Evolutionary conservation across 1,284 basidiomycete species (phyloP).

Genomic region (Entoloma clypeatum): DNA sequence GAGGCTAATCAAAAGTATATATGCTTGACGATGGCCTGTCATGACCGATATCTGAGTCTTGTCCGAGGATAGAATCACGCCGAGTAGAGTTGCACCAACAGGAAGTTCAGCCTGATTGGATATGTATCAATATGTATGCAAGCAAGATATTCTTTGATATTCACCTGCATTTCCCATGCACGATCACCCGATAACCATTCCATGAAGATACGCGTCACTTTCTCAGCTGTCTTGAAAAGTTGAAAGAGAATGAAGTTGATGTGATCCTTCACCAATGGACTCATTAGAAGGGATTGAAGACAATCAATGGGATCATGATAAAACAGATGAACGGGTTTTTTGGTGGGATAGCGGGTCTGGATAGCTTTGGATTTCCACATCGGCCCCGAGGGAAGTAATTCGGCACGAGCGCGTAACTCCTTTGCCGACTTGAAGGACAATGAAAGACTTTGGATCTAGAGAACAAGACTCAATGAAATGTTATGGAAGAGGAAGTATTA

Average conservation of each 20-base stretch:
- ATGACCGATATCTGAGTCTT: constrained; percentile 32
- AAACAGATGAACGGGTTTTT: constrained; percentile 20
- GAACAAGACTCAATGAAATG: too few relatives aligned
- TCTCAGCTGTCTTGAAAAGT: too few relatives aligned
- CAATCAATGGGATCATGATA: constrained; percentile 26
- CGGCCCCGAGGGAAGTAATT: background rate
- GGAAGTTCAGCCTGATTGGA: constrained; percentile 24
- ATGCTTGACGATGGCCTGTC: constrained; percentile 27
- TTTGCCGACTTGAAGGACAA: background rate
- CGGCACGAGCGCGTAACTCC: background rate
- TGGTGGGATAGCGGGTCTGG: constrained; percentile 17
- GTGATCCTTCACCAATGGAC: constrained; percentile 21
- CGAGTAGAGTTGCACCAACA: constrained; percentile 27
- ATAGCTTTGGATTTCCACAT: background rate
- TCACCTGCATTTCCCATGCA: constrained; percentile 31
- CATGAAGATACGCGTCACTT: too few relatives aligned
- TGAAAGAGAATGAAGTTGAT: too few relatives aligned
- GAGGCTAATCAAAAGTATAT: constrained; percentile 32
- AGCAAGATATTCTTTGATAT: constrained; percentile 2
- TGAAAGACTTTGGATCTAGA: too few relatives aligned
- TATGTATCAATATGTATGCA: background rate
- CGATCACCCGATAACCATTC: too few relatives aligned
- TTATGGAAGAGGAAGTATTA: too few relatives aligned
- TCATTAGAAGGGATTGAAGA: constrained; percentile 20
- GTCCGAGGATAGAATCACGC: constrained; percentile 28